Evolutionary conservation across 108 stramenopile genomes (phyloP).

Genomic region (Fragilaria crotonensis): DNA sequence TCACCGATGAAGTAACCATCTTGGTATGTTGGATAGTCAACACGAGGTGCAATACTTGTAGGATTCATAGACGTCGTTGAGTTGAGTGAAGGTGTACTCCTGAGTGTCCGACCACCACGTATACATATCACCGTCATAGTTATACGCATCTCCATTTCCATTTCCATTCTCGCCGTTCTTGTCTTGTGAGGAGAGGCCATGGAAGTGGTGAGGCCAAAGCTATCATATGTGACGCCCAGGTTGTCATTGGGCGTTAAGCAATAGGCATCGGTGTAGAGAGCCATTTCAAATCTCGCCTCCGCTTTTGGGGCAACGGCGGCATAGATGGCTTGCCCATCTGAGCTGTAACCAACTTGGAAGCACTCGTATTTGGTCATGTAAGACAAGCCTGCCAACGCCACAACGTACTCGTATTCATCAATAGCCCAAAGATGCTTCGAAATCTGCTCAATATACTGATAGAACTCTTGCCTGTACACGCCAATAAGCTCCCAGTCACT

Average conservation of each 20-base stretch:
- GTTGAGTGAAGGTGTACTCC: constrained; percentile 67
- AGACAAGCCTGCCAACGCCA: constrained; percentile 69
- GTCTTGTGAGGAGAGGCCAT: constrained; percentile 28
- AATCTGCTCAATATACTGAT: constrained; percentile 87
- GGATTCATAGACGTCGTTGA: constrained; percentile 70
- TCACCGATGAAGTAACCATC: constrained; percentile 87
- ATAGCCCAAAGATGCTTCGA: constrained; percentile 87
- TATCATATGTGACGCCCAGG: constrained; percentile 54
- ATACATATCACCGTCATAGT: constrained; percentile 23
- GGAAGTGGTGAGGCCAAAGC: constrained; percentile 43
- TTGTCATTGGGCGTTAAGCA: constrained; percentile 43
- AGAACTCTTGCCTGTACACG: constrained; percentile 84
- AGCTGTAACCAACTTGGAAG: constrained; percentile 40
- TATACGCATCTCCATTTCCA: constrained; percentile 28
- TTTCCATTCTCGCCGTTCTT: constrained; percentile 16
- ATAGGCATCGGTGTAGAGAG: constrained; percentile 56
- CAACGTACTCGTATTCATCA: constrained; percentile 81
- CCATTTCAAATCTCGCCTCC: constrained; percentile 62
- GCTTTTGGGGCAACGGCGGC: constrained; percentile 49
- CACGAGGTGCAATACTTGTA: constrained; percentile 68
- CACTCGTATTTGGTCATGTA: constrained; percentile 82
- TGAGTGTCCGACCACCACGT: constrained; percentile 60
- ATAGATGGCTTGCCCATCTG: constrained; percentile 48
- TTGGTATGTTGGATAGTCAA: constrained; percentile 87
- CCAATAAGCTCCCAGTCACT: constrained; percentile 66